Conservation (phyloP, 768 basidiomycete genomes). For the Tulasnella calospora region DNA sequence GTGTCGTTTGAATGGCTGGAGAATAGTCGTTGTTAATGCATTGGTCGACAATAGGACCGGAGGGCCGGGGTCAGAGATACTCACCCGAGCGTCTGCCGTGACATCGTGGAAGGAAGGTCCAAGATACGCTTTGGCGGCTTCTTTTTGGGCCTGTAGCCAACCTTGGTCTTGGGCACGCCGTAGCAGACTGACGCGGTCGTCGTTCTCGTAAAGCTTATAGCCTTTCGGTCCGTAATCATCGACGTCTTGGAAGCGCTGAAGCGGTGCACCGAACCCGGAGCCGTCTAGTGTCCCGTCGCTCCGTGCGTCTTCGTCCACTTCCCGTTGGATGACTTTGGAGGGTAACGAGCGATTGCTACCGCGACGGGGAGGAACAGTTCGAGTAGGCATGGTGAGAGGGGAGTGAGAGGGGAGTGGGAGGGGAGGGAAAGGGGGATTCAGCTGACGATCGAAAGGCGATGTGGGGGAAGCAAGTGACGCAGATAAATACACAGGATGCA, state of each 20-base stretch:
- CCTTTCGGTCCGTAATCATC: slow-evolving; percentile 4
- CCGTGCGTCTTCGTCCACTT: slow-evolving; percentile 12
- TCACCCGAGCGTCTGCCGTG: background rate
- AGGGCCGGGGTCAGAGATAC: background rate
- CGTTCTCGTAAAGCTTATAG: slow-evolving; percentile 7
- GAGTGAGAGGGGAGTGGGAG: background rate
- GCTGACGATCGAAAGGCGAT: background rate
- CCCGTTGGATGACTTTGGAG: slow-evolving; percentile 3
- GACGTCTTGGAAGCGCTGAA: slow-evolving; percentile 19
- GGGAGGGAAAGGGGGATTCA: background rate
- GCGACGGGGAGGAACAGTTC: background rate
- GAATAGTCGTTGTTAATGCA: background rate
- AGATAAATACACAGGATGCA: background rate
- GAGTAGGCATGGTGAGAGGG: background rate
- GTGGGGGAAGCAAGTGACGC: background rate
- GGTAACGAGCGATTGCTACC: background rate
- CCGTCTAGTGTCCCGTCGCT: slow-evolving; percentile 23
- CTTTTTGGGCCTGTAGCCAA: slow-evolving; percentile 19
- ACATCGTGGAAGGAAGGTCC: background rate
- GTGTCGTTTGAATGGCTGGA: background rate
- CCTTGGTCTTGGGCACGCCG: slow-evolving; percentile 13
- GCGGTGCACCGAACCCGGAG: slow-evolving; percentile 19
- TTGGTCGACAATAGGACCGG: background rate
- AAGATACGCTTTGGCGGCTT: slow-evolving; percentile 11
- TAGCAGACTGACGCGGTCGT: background rate